A percentile compares a stretch with the other conserved stretches of the same genome.
Conservation (phyloP, 768 basidiomycete genomes). For the Pisolithus marmoratus region DNA sequence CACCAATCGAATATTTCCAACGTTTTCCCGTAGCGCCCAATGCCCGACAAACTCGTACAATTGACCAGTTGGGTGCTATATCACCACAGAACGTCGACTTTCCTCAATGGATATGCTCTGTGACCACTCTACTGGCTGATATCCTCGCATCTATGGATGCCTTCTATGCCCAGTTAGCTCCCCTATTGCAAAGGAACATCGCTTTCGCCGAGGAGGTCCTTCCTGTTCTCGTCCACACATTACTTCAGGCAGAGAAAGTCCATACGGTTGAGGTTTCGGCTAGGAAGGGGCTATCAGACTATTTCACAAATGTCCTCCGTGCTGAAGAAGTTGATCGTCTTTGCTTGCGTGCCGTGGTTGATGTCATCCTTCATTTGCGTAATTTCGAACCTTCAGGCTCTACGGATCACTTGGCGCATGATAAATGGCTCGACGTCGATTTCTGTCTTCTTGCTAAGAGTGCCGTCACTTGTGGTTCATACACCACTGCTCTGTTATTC, state of each 20-base stretch:
- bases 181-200: conserved; percentile 50
- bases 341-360: conserved; percentile 57
- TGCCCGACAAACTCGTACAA: conserved; percentile 25
- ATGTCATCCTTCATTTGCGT: conserved; percentile 76
- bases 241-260: conserved; percentile 38
- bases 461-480: conserved; percentile 75
- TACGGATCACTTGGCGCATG: conserved; percentile 44
- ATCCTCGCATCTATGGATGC: conserved; percentile 46
- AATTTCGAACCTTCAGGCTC: conserved; percentile 42
- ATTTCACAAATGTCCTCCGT: conserved; percentile 21
- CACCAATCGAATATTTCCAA: conserved; percentile 45
- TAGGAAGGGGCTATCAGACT: conserved; percentile 17
- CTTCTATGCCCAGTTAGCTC: conserved; percentile 65
- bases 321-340: conserved; percentile 33
- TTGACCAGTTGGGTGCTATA: conserved; percentile 32
- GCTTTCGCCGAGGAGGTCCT: conserved; percentile 62
- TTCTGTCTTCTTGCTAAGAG: conserved; percentile 64
- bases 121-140: conserved; percentile 55
- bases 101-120: conserved; percentile 52
- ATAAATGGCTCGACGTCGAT: conserved; percentile 80
- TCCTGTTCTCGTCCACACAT: conserved; percentile 68
- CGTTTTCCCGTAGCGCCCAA: conserved; percentile 36
- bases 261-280: conserved; percentile 4
- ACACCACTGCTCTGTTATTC: conserved; percentile 86
- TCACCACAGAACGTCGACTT: conserved; percentile 46